A percentile compares a stretch with the other conserved stretches of the same genome.
phyloP scores from a whole-genome alignment of 805 yeast genomes.

The Ogataea polymorpha region DNA sequence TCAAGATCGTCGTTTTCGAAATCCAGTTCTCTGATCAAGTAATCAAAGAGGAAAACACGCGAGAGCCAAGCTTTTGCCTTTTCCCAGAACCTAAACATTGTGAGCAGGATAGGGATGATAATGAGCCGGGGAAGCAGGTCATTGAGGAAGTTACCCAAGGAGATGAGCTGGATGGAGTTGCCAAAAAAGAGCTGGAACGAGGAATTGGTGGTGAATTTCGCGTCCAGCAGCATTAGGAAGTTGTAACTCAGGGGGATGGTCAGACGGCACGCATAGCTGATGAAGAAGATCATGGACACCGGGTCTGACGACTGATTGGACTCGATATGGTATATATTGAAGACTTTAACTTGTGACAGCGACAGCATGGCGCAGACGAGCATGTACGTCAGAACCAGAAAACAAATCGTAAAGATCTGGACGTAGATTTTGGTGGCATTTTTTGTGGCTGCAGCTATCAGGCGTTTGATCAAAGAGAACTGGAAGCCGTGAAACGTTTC shows the following conservation, averaged over 20 bases:
- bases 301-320: constrained; percentile 71
- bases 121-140: constrained; percentile 74
- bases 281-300: constrained; percentile 70
- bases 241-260: constrained; percentile 82
- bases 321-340: constrained; percentile 68
- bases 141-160: constrained; percentile 68
- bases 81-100: constrained; percentile 67
- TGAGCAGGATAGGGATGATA: constrained; percentile 63
- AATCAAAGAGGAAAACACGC: constrained; percentile 31
- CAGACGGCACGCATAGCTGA: constrained; percentile 75
- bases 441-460: constrained; percentile 26
- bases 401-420: constrained; percentile 39
- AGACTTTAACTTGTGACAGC: constrained; percentile 62
- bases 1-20: constrained; percentile 18
- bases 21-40: constrained; percentile 32
- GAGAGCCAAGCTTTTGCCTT: constrained; percentile 40
- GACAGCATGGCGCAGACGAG: constrained; percentile 63
- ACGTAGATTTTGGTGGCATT: constrained; percentile 19
- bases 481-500: constrained; percentile 71
- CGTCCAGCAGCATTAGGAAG: constrained; percentile 61
- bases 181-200: constrained; percentile 74
- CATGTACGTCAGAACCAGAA: constrained; percentile 60
- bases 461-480: constrained; percentile 57
- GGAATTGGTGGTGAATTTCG: constrained; percentile 31
- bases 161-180: constrained; percentile 68